Percentiles rank a stretch among this genome's conserved stretches.
Conservation (phyloP, 1,284 basidiomycete species). For the Sphaerobolus stellatus region DNA sequence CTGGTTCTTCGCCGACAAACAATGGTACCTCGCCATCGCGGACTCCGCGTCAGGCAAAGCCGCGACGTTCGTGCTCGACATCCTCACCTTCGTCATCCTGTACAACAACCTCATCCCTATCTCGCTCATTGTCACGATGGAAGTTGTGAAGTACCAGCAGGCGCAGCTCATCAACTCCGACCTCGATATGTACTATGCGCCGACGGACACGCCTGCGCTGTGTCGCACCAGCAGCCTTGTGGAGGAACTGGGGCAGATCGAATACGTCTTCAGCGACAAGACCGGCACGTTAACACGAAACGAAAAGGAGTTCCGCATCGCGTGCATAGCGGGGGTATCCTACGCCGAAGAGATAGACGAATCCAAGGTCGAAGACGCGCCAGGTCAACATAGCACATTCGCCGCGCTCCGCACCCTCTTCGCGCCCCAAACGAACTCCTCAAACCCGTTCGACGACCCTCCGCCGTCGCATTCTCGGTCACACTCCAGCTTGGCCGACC, state of each 20-base stretch:
- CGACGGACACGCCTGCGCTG: constrained; percentile 93
- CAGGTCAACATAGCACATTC: too few relatives aligned
- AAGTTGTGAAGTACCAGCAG: constrained; percentile 98
- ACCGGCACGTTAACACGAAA: constrained; percentile 97
- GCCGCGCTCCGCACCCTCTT: constrained; percentile 64
- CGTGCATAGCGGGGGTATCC: constrained; percentile 83
- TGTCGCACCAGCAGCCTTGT: constrained; percentile 97
- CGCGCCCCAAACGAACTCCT: too few relatives aligned
- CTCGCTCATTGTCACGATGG: constrained; percentile 99
- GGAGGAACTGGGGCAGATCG: constrained; percentile 98
- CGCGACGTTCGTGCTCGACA: constrained; percentile 55
- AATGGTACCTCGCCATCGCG: constrained; percentile 74
- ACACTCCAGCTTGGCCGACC: too few relatives aligned
- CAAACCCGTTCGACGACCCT: constrained; percentile 59
- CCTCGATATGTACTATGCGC: constrained; percentile 93
- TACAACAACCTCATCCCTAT: constrained; percentile 99
- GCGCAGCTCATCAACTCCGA: constrained; percentile 97
- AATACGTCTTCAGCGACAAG: constrained; percentile 99
- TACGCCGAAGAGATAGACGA: constrained; percentile 92
- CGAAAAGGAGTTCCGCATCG: constrained; percentile 97
- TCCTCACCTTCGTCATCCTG: constrained; percentile 96
- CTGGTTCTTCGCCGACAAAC: constrained; percentile 81
- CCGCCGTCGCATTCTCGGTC: too few relatives aligned
- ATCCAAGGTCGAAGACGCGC: constrained; percentile 68
- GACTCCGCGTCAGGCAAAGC: constrained; percentile 33